Evolutionary conservation across 768 basidiomycete genomes (phyloP), one percentile per base, ranked within the genome.

Genomic region (Boletus huronensis): DNA sequence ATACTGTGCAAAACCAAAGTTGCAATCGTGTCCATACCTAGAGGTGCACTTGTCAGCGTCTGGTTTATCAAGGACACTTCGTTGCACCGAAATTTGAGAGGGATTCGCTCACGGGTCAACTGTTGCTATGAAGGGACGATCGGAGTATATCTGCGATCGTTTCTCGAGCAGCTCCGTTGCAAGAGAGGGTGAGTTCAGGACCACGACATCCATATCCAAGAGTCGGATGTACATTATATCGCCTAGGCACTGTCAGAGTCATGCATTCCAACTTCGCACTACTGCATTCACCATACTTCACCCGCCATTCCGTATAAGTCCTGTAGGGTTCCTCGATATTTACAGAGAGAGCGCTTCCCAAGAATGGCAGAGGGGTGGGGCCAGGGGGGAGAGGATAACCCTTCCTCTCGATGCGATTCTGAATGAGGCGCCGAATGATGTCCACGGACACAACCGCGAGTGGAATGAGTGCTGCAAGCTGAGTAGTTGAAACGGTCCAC

Each of bases 191-290:
- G 73, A 70, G 60, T 79, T 83, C 34, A 83, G 60, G 49, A 83
- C 63, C 26, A 83, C 65, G 17, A 76, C 71, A 16, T 68, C 70
- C 39, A 72, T 70, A 51, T 77, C 80, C 59, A 79, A 75, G 17
- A 79, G 67, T 26, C 72, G 72, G 55, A 79, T 75, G 14, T 78
- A 78, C 39, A 84, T 73, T 14, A 84, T 62, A 7, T 77, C 68
- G 10, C 79, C 76, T 78, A 26, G 1, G 10, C 40, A 16, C 29
- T 14, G 7, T 59, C 19, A 58, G 43, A 29, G 21, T 44, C 11
- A 19, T 23, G 34, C 7, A 16, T 21, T 32, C 43, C 23, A 21
- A 26, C 5, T 9, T 25, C 5, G 3, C 23, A 17, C 2, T 2
- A 38, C 3, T 0, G 6, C 17, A 47, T 58, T 47, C 25, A 68